Evolutionary conservation across 768 basidiomycete species (phyloP), one percentile per base, ranked within the genome.

Genomic region (Boletus sp.): DNA sequence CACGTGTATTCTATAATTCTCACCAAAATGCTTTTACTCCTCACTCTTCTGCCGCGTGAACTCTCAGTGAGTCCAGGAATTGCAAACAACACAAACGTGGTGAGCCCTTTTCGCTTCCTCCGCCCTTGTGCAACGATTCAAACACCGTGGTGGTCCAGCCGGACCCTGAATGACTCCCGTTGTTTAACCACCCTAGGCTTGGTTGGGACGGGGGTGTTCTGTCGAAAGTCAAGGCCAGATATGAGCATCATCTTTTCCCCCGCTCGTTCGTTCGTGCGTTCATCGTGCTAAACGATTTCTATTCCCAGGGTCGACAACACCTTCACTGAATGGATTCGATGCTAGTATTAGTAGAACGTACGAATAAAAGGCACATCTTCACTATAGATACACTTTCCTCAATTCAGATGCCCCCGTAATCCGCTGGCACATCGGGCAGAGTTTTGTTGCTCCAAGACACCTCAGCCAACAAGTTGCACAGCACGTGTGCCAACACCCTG

Each of bases 221-320:
- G 88, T 76, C 70, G 88, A 90, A 67, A 71, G 65, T 79, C 79
- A 77, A 91, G 90, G 90, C 90, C 90, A 92, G 90, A 91, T 90
- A 85, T 92, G 89, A 92, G 74, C 75, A 40, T 64, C 51, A 23
- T 42, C 11, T 7, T 40, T 50, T 25, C 11, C 25, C 34, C 10
- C 19, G 7, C 1, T 35, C 15, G 7, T 15, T 17, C 17, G 17
- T n/a, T 17, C 10, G 13, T 5, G n/a, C 15, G 5, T 33, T 40
- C 33, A 10, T 27, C 34, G 9, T 39, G 39, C 58, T 63, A 13
- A 67, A 29, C n/a, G 14, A 6, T 11, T 9, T 38, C 14, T n/a
- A n/a, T 42, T 32, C 19, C 4, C 19, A 17, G 63, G 64, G 39
- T 50, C 43, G 23, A 19, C 32, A 23, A 21, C 17, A 19, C 32